These are phyloP conservation scores for Hyaloscypha variabilis DNA, from an alignment of 495 filamentous ascomycete species.

Conservation along the genomic window DNA sequence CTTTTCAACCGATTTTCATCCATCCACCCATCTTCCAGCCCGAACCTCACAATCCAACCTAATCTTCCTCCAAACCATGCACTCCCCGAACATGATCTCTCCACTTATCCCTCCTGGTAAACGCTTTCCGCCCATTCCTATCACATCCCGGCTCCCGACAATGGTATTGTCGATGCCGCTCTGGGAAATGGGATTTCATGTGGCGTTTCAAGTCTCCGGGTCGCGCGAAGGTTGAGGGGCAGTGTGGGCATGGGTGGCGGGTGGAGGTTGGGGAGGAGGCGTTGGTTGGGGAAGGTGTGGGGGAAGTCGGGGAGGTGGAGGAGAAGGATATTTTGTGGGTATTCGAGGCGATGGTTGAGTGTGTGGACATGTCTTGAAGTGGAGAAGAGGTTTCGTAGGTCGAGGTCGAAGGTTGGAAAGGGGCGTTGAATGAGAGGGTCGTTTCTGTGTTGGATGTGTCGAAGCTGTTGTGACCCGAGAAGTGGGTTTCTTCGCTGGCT, in stretches of 20 bases:
- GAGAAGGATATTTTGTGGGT: neutral
- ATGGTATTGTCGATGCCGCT: neutral
- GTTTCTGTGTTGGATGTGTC: slow-evolving; percentile 1
- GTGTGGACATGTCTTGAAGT: neutral
- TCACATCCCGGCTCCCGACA: neutral
- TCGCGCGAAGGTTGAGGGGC: neutral
- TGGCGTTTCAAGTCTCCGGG: slow-evolving; percentile 5
- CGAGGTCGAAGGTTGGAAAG: neutral
- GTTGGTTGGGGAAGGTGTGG: neutral
- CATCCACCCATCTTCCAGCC: neutral
- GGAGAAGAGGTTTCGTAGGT: neutral
- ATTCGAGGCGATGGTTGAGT: neutral
- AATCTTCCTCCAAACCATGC: slow-evolving; percentile 5
- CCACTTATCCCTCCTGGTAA: slow-evolving; percentile 6
- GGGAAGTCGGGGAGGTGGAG: neutral
- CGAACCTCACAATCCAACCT: neutral
- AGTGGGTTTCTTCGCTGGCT: neutral
- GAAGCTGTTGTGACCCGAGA: neutral
- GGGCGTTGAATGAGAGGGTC: neutral
- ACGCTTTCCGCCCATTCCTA: slow-evolving; percentile 9
- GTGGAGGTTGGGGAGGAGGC: slow-evolving; percentile 1
- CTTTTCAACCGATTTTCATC: neutral
- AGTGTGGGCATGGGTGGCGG: neutral
- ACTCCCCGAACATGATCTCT: neutral
- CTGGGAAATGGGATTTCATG: slow-evolving; percentile 1